Base-by-base conservation (phyloP, 176 grass and related monocot species). In the Eleusine coracana region DNA sequence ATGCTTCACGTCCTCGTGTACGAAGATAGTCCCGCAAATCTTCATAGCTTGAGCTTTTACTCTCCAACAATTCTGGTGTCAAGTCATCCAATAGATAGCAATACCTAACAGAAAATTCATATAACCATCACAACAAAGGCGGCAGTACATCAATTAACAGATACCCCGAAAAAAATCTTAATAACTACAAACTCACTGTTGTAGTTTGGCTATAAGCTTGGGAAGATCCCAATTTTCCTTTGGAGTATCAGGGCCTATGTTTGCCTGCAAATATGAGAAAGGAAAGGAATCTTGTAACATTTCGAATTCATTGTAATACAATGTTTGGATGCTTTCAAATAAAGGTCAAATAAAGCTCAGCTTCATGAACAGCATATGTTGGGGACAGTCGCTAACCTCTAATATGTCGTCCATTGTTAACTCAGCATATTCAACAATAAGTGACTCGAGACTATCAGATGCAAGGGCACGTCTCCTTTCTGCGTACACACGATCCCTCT, bases 341-440 rank as follows among this genome's bases (percentile, higher is more conserved):
- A 61, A 81, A 46, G 39, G 29, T 25, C 60, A 51, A n/a, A 50
- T 51, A 51, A 29, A 50, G 14, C 18, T 81, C 55, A 40, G 55
- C 71, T 51, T 48, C 46, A 71, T 38, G 28, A 59, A 3, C 49
- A 76, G 49, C 36, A 39, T 14, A 38, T 81, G 21, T 77, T 54
- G 41, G 58, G 63, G 39, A 75, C 48, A 21, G 20, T 63, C 42
- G 88, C 84, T 62, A 70, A 98, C 96, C 92, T 93, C 90, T 86
- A 95, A 75, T 83, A 98, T 98, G 79, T 98, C 96, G 23, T 98
- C 89, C 92, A 98, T 98, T 70, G 96, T 98, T 76, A 98, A 87
- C 79, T 98, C 96, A 66, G 96, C 96, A 74, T 98, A 98, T 82
- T 98, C 96, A 45, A 93, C 82, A 59, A 98, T 95, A 83, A 98